These are phyloP conservation scores for Mortierella sp. DNA, from an alignment of 371 early-diverging fungal species.

Conservation along the genomic window DNA sequence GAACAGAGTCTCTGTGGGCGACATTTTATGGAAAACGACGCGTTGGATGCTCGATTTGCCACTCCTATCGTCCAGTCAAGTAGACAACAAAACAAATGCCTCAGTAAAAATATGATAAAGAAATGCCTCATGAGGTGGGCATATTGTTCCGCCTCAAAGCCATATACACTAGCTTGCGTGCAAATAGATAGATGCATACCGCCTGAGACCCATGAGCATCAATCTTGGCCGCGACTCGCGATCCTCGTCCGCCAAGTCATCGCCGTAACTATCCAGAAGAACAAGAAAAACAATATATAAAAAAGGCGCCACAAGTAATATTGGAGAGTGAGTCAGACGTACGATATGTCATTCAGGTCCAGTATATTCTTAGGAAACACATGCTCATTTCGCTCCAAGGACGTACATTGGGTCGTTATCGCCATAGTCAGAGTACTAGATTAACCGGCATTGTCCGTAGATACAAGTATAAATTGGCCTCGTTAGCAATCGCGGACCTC, in stretches of 20 bases:
- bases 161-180: not conserved
- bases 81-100: not conserved
- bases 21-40: conserved; percentile 94
- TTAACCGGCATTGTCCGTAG: not conserved
- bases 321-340: not conserved
- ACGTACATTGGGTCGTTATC: conserved; percentile 55
- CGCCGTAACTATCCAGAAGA: conserved; percentile 42
- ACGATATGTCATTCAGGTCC: too few species aligned
- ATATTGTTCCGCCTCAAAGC: not conserved
- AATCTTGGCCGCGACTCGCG: conserved; percentile 67
- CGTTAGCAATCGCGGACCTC: too few species aligned
- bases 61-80: conserved; percentile 76
- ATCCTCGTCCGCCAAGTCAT: conserved; percentile 56
- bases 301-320: too few species aligned
- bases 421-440: conserved; percentile 52
- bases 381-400: not conserved
- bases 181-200: conserved; percentile 54
- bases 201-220: conserved; percentile 75
- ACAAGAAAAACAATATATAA: not conserved
- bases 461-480: not conserved
- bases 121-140: not conserved
- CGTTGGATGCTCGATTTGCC: conserved; percentile 94
- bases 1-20: conserved; percentile 92
- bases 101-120: not conserved
- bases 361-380: too few species aligned